These are phyloP conservation scores for Periconia sp. DNA, from an alignment of 2,329 filamentous ascomycete species.

Conservation along the genomic window DNA sequence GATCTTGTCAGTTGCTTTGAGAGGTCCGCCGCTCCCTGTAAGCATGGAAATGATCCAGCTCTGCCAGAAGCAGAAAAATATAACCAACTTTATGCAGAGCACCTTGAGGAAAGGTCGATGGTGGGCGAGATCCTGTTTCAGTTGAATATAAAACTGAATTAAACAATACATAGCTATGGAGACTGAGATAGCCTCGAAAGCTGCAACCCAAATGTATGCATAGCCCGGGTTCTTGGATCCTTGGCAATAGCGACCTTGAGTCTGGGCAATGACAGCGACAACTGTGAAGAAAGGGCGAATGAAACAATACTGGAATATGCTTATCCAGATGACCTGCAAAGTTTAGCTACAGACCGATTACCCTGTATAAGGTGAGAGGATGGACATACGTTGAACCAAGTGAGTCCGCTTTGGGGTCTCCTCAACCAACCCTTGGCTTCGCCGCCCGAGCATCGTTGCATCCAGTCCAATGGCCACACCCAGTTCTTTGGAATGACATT, in stretches of 20 bases:
- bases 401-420: constrained; percentile 77
- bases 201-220: constrained; percentile 80
- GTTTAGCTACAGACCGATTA: constrained; percentile 18
- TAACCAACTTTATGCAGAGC: constrained; percentile 83
- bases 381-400: constrained; percentile 77
- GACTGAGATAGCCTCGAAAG: constrained; percentile 71
- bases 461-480: constrained; percentile 73
- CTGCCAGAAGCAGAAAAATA: constrained; percentile 92
- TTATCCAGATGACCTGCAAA: constrained; percentile 69
- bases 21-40: constrained; percentile 61
- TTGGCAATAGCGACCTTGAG: constrained; percentile 72
- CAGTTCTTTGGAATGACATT: constrained; percentile 68
- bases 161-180: constrained; percentile 86
- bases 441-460: constrained; percentile 70
- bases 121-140: constrained; percentile 67
- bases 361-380: not conserved
- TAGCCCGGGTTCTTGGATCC: constrained; percentile 76
- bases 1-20: constrained; percentile 64
- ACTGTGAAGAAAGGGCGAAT: constrained; percentile 79
- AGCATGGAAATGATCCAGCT: constrained; percentile 61
- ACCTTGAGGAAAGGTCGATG: constrained; percentile 79
- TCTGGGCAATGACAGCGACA: constrained; percentile 72
- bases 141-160: constrained; percentile 82
- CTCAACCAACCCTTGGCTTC: constrained; percentile 67
- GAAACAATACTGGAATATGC: constrained; percentile 84